Percentiles rank a stretch among this genome's conserved stretches.
Evolutionary conservation across 164 flowering plant species (phyloP).

Genomic region (Macadamia integrifolia): DNA sequence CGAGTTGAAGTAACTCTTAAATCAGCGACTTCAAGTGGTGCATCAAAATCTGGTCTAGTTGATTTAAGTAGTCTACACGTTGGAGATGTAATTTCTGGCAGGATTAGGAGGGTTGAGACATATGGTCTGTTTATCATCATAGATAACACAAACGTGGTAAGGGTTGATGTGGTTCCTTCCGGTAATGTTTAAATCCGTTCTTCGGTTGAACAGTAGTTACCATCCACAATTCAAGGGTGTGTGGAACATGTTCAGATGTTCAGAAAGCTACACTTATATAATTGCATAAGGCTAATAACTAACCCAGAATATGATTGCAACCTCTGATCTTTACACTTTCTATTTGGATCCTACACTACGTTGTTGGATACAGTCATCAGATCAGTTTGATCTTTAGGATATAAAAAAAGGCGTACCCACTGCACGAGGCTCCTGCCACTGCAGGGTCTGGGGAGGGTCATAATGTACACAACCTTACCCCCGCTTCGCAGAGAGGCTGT

Average conservation of each 20-base stretch:
- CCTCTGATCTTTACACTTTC: not conserved
- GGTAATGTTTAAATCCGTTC: not conserved
- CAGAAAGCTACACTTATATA: not conserved
- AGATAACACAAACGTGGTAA: slow-evolving; percentile 66
- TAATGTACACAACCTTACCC: no score
- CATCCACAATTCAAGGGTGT: not conserved
- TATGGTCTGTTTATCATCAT: slow-evolving; percentile 81
- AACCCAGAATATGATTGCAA: not conserved
- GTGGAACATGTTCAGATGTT: not conserved
- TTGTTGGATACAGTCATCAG: not conserved
- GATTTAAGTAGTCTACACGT: slow-evolving; percentile 42
- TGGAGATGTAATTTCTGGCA: slow-evolving; percentile 70
- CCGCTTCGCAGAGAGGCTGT: no score
- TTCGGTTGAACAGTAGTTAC: not conserved
- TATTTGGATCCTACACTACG: not conserved
- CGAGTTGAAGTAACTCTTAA: slow-evolving; percentile 80
- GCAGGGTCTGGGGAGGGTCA: no score
- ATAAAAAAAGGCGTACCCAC: no score
- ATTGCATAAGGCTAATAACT: not conserved
- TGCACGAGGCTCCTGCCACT: no score
- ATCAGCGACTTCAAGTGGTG: slow-evolving; percentile 22
- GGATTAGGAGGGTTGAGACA: slow-evolving; percentile 62
- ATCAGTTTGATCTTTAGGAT: not conserved
- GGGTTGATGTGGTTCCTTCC: slow-evolving; percentile 7
- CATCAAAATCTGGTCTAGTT: slow-evolving; percentile 29